Base-by-base conservation (phyloP, 2,329 filamentous ascomycete genomes). In the Chrysoporthe deuterocubensis region DNA sequence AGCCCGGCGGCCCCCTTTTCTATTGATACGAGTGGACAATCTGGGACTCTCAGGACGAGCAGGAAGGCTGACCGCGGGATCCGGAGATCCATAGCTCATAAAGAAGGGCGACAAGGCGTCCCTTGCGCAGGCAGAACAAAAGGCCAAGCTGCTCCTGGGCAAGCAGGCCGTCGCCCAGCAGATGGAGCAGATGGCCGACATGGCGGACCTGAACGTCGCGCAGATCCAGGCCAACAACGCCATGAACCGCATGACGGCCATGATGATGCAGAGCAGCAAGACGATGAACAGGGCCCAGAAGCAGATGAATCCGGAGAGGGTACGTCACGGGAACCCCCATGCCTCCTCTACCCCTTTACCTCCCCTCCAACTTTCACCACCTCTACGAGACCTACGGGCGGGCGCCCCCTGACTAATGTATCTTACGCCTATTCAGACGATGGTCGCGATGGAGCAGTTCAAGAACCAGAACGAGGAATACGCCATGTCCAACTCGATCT, bases 401-500 rank as follows among this genome's bases (percentile, higher is more conserved):
- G 16, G 13, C 8, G 3, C 37, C 32, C 56, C 34, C 8, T 67
- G 69, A 48, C 59, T 7, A 21, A 54, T 59, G 34, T 34, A 0
- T 21, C 34, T 58, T n/a, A 2, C 14, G 8, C 21, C 18, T 3
- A 60, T n/a, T 4, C 67, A 85, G 81, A 89, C 87, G 65, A 84
- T 89, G 71, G 79, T 85, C 61, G 87, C 87, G 8, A 82, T 89
- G 71, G 87, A 89, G 74, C 85, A 88, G 74, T 87, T 86, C 82
- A 85, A 85, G 76, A 79, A 83, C 71, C 87, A 89, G 74, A 89
- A 88, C 78, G 87, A 89, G 76, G 87, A 89, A 73, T 88, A 88
- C 78, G 84, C 85, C 77, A 86, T 89, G 81, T 85, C 82, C 76
- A 88, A 87, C 78, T 85, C 89, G 72, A 93, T 94, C 80, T 96